Evolutionary conservation across 345 rosid species (phyloP).

Genomic region (Geranium rotundifolium): DNA sequence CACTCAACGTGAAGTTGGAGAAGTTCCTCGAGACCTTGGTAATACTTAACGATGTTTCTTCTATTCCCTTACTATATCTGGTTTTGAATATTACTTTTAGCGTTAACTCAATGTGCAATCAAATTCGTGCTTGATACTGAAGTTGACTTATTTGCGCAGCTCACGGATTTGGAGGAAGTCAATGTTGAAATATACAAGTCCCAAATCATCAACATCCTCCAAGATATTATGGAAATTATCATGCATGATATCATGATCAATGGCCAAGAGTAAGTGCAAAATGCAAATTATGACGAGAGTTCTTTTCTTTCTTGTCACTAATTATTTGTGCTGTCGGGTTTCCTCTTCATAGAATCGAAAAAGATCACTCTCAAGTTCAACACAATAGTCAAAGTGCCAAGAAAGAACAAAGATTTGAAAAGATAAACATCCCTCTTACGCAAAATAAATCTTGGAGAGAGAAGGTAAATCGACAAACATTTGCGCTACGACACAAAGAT

Average conservation of each 20-base stretch:
- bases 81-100: conserved; percentile 3
- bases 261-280: conserved; percentile 59
- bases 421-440: conserved; percentile 28
- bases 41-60: conserved; percentile 6
- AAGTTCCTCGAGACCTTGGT: conserved; percentile 72
- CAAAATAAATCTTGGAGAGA: conserved; percentile 37
- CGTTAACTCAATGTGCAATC: not conserved
- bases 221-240: conserved; percentile 85
- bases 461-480: conserved; percentile 38
- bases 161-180: conserved; percentile 20
- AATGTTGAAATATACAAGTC: conserved; percentile 33
- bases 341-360: conserved; percentile 40
- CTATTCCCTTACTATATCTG: not conserved
- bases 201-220: conserved; percentile 78
- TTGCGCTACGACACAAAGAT: not conserved
- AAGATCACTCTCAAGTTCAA: conserved; percentile 15
- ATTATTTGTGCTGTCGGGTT: not conserved
- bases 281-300: conserved; percentile 1
- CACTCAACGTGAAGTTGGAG: conserved; percentile 64
- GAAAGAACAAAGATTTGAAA: conserved; percentile 72
- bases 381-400: conserved; percentile 11
- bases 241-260: conserved; percentile 58
- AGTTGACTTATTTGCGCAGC: conserved; percentile 39
- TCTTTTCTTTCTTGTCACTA: not conserved
- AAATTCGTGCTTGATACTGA: not conserved